phyloP scores from a whole-genome alignment of 306 rosid species.

The Delonix regia region DNA sequence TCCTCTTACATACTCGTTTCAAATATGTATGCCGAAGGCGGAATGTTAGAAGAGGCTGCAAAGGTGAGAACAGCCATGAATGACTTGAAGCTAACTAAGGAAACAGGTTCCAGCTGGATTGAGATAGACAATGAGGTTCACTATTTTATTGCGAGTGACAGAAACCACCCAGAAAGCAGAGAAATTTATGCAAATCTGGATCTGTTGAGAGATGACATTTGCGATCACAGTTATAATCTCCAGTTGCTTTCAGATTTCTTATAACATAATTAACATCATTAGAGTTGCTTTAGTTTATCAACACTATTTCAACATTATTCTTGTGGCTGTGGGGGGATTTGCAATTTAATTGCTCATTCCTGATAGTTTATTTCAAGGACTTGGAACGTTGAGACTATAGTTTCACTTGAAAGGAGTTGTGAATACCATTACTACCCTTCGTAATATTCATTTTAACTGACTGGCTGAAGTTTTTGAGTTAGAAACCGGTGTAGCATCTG shows the following conservation, averaged over 20 bases:
- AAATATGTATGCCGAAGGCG: conserved; percentile 54
- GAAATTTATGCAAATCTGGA: conserved; percentile 52
- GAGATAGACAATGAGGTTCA: conserved; percentile 50
- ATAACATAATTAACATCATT: conserved; percentile 3
- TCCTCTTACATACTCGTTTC: conserved; percentile 55
- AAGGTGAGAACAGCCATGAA: conserved; percentile 56
- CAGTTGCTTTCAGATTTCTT: conserved; percentile 7
- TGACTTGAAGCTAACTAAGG: conserved; percentile 52
- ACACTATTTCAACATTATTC: conserved; percentile 10
- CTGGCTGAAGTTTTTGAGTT: background rate
- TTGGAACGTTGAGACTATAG: background rate
- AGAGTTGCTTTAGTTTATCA: conserved; percentile 5
- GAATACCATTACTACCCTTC: conserved; percentile 4
- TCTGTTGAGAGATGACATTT: conserved; percentile 39
- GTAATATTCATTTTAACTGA: conserved; percentile 21
- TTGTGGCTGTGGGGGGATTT: background rate
- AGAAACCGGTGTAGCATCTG: background rate
- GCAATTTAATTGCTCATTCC: background rate
- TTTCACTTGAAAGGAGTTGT: background rate
- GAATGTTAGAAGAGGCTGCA: conserved; percentile 59
- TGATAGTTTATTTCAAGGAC: background rate
- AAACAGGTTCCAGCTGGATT: conserved; percentile 62
- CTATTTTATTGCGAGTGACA: conserved; percentile 56
- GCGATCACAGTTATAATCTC: conserved; percentile 18
- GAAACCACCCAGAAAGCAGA: conserved; percentile 45